phyloP scores from a whole-genome alignment of 2,329 filamentous ascomycete genomes.

The Decorospora gaudefroyi region DNA sequence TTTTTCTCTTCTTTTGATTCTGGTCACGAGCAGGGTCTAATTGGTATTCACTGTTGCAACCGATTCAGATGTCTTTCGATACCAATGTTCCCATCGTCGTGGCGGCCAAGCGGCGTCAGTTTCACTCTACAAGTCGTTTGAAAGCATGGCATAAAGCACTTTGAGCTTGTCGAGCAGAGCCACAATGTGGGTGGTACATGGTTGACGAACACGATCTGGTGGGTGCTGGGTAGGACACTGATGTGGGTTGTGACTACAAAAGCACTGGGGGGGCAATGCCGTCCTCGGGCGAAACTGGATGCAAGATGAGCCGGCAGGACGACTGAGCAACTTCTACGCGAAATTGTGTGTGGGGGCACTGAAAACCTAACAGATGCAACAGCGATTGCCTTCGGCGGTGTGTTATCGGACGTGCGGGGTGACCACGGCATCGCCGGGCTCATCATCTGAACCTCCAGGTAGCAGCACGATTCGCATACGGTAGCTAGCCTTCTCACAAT shows the following conservation, averaged over 20 bases:
- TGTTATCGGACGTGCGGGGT: neutral
- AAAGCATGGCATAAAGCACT: slow-evolving; percentile 46
- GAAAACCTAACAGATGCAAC: neutral
- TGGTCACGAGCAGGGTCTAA: neutral
- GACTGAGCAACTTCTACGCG: slow-evolving; percentile 16
- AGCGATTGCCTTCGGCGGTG: neutral
- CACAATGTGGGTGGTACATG: slow-evolving; percentile 46
- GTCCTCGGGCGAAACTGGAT: slow-evolving; percentile 25
- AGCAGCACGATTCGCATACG: neutral
- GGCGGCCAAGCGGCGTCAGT: slow-evolving; percentile 55
- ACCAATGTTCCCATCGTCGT: slow-evolving; percentile 57
- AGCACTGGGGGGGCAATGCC: slow-evolving; percentile 15
- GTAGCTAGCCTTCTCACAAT: neutral
- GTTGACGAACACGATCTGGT: slow-evolving; percentile 42
- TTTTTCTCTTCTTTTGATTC: neutral
- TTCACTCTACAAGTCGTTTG: slow-evolving; percentile 54
- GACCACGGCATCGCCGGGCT: neutral
- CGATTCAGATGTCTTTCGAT: slow-evolving; percentile 43
- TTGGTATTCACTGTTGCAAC: neutral
- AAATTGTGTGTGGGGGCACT: slow-evolving; percentile 7
- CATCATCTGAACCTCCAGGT: neutral
- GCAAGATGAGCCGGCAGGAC: slow-evolving; percentile 15
- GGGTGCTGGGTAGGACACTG: slow-evolving; percentile 45
- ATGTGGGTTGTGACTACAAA: slow-evolving; percentile 28
- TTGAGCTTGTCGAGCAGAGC: slow-evolving; percentile 53